These are phyloP conservation scores for Heracleum sosnowskyi DNA, from an alignment of 129 eudicot species.

Conservation along the genomic window DNA sequence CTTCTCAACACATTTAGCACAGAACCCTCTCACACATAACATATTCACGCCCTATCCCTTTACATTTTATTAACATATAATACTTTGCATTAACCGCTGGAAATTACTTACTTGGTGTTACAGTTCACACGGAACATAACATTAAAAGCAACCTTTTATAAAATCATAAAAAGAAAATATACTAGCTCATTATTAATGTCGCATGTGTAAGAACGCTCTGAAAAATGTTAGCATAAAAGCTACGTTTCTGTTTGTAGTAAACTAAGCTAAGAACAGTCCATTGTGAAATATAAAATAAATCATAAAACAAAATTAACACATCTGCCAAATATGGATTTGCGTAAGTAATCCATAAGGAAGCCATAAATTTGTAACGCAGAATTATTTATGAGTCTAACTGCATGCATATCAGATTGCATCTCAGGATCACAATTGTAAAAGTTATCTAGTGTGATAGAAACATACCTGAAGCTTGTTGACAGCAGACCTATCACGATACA, in stretches of 20 bases:
- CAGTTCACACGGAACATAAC: background rate
- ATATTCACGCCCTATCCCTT: background rate
- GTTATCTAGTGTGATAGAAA: background rate
- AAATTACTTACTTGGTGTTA: background rate
- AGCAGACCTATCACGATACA: constrained; percentile 3
- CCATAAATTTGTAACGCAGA: background rate
- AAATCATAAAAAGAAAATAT: background rate
- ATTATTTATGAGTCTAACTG: background rate
- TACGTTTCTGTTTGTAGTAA: background rate
- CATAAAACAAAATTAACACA: background rate
- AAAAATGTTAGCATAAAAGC: background rate
- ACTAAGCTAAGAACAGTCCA: background rate
- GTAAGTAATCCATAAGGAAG: background rate
- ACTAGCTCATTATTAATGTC: background rate
- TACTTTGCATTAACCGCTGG: background rate
- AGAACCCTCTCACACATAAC: background rate
- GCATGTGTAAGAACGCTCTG: background rate
- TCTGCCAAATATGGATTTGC: background rate
- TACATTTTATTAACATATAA: background rate
- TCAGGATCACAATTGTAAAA: background rate
- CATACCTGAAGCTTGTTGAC: constrained; percentile 3
- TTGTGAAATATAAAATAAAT: background rate
- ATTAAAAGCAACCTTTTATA: background rate
- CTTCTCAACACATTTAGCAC: background rate
- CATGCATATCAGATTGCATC: background rate